Evolutionary conservation across 441 rosid genomes (phyloP), one percentile per base, ranked within the genome.

Genomic region (Caryocar brasiliense): DNA sequence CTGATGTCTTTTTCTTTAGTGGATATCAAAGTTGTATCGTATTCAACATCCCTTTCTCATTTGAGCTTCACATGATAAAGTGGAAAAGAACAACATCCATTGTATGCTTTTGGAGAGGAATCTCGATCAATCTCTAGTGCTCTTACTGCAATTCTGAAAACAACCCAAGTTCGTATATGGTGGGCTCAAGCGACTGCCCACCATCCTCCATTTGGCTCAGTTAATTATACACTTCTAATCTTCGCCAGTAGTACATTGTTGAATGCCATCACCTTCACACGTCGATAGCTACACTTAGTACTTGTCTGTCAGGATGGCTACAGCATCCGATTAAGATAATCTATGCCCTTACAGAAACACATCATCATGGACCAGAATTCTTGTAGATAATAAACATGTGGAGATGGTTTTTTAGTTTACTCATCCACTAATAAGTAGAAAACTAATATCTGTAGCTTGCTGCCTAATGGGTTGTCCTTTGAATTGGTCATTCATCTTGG

Each of bases 181-280:
- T 54, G 58, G 66, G 39, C 27, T 26, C 29, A 13, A 53, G 7
- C 27, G 34, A 34, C 51, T 41, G 40, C 39, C 35, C 32, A 7
- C 9, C 34, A 28, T 54, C 12, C 10, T 27, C 46, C 20, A 29
- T 53, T 43, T 13, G 1, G 10, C 2, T 4, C 20, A 6, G 9
- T 4, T 19, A 6, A 12, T 37, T 17, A 24, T 35, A n/a, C 9
- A 3, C 7, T n/a, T 28, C 35, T 5, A 1, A 7, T 24, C 4
- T n/a, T n/a, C n/a, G n/a, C n/a, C n/a, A n/a, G n/a, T n/a, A n/a
- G 34, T 27, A 18, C 19, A 17, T 4, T 37, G 43, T 13, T 40
- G 45, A 22, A 39, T 54, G 22, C 34, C 59, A 44, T 52, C 59
- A 37, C 51, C 35, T 36, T 22, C 62, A 29, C 58, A 55, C 39